Conservation (phyloP, 306 rosid species). For the Prunus dulcis region DNA sequence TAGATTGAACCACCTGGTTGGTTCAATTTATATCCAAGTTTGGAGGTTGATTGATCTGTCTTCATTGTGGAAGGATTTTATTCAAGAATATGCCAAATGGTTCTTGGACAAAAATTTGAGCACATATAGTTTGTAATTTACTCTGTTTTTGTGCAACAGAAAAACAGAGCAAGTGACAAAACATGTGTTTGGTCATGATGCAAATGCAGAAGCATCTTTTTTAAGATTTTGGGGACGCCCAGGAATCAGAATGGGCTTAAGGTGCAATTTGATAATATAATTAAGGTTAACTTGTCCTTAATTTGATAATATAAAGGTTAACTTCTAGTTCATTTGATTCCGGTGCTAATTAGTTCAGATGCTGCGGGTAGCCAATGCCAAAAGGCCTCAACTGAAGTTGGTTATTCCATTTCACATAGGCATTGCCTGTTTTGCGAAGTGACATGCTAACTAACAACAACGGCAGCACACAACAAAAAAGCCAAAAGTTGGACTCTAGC, state of each 20-base stretch:
- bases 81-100: background rate
- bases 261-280: too few relatives aligned
- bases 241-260: background rate
- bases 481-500: background rate
- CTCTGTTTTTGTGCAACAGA: background rate
- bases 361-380: background rate
- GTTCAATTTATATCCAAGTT: background rate
- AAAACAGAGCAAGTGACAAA: background rate
- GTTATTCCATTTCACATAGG: background rate
- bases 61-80: background rate
- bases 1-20: background rate
- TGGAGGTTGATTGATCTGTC: slow-evolving; percentile 4
- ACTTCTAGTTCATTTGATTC: background rate
- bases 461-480: background rate
- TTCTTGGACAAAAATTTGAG: background rate
- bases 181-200: background rate
- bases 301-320: too few relatives aligned
- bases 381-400: background rate
- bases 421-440: background rate
- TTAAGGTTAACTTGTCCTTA: too few relatives aligned
- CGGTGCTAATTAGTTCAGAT: background rate
- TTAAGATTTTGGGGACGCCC: background rate
- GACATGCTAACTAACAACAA: background rate
- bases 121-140: background rate
- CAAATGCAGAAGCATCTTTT: background rate